Evolutionary conservation across 495 filamentous ascomycete genomes (phyloP).

Genomic region (Penicillium pulvis): DNA sequence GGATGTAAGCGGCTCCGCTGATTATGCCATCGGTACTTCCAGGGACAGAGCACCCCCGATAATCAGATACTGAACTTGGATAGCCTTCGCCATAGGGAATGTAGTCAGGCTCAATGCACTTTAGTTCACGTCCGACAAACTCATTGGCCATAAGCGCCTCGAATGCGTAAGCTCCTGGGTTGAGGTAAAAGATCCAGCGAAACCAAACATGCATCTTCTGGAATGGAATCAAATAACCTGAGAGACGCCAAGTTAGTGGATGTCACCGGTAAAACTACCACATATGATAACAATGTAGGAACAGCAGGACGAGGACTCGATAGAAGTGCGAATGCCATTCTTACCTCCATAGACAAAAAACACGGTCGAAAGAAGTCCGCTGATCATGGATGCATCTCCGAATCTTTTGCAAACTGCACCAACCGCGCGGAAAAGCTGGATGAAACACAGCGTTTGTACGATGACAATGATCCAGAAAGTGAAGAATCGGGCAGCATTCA

Average conservation of each 20-base stretch:
- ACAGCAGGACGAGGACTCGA: slow-evolving; percentile 36
- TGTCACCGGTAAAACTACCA: not conserved
- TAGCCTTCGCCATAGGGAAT: slow-evolving; percentile 65
- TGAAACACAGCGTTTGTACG: slow-evolving; percentile 69
- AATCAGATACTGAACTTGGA: slow-evolving; percentile 56
- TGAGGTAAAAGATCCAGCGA: slow-evolving; percentile 86
- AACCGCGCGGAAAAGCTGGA: slow-evolving; percentile 74
- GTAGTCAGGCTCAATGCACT: slow-evolving; percentile 68
- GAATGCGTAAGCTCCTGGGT: slow-evolving; percentile 84
- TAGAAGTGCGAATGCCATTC: slow-evolving; percentile 1
- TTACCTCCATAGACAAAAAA: slow-evolving; percentile 80
- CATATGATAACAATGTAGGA: slow-evolving; percentile 48
- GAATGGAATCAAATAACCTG: slow-evolving; percentile 81
- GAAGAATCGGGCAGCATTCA: slow-evolving; percentile 75
- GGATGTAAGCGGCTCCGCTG: slow-evolving; percentile 64
- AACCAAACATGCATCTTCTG: slow-evolving; percentile 77
- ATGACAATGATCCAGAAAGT: slow-evolving; percentile 73
- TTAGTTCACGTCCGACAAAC: slow-evolving; percentile 75
- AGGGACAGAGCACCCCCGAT: slow-evolving; percentile 72
- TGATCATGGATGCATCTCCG: slow-evolving; percentile 81
- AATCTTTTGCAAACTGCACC: slow-evolving; percentile 80
- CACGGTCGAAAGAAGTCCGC: slow-evolving; percentile 71
- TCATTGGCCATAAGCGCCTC: slow-evolving; percentile 92
- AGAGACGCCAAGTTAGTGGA: slow-evolving; percentile 6
- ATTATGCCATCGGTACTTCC: slow-evolving; percentile 63